Evolutionary conservation across 1,139 yeast species (phyloP).

Genomic region (Komagataea norvegica): DNA sequence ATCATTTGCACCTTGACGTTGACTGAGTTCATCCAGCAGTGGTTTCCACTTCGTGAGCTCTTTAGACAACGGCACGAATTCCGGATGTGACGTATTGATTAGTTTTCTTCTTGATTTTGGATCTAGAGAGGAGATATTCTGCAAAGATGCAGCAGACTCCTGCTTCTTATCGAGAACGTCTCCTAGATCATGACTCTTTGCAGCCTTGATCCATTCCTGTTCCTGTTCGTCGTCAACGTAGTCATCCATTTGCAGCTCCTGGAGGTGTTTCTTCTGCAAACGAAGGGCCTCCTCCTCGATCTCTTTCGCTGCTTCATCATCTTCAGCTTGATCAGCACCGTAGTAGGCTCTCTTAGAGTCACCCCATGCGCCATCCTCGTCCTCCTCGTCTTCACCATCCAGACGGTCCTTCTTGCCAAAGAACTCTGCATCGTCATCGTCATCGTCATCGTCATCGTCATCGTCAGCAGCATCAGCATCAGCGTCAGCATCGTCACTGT

Average conservation of each 20-base stretch:
- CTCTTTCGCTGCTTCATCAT: conserved; percentile 70
- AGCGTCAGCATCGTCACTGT: conserved; percentile 43
- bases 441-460: conserved; percentile 45
- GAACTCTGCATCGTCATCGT: conserved; percentile 54
- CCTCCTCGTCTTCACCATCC: conserved; percentile 41
- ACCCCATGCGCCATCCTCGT: conserved; percentile 78
- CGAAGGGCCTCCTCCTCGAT: conserved; percentile 87
- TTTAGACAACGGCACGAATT: conserved; percentile 68
- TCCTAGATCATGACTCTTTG: conserved; percentile 35
- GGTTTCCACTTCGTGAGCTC: conserved; percentile 53
- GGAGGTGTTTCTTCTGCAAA: conserved; percentile 79
- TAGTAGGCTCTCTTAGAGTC: conserved; percentile 64
- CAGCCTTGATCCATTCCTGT: conserved; percentile 60
- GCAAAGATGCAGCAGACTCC: conserved; percentile 27
- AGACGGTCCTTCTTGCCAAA: conserved; percentile 49
- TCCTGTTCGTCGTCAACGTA: conserved; percentile 78
- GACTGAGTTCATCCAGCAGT: conserved; percentile 35
- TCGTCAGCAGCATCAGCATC: conserved; percentile 51
- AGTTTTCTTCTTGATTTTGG: conserved; percentile 42
- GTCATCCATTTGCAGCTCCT: conserved; percentile 77
- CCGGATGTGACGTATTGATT: conserved; percentile 68
- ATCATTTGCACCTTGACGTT: conserved; percentile 30
- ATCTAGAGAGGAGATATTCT: conserved; percentile 33
- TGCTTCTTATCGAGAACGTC: conserved; percentile 30
- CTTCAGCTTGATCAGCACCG: conserved; percentile 75